phyloP scores from a whole-genome alignment of 192 early-diverging fungal genomes.

The Jimgerdemannia flammicorona region DNA sequence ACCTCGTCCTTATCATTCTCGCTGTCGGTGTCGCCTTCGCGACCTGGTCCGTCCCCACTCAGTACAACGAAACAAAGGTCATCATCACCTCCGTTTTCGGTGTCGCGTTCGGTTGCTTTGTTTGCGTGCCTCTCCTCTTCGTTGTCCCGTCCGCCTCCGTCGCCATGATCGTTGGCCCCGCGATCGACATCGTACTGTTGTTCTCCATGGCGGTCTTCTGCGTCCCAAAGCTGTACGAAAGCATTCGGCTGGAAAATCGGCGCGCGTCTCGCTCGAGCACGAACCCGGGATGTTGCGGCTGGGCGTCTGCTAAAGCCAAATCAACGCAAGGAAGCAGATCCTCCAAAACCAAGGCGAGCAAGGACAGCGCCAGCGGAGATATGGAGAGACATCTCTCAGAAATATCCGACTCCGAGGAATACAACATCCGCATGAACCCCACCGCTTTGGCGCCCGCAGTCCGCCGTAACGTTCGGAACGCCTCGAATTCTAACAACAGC shows the following conservation, averaged over 20 bases:
- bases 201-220: constrained; percentile 11
- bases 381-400: background rate
- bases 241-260: constrained; percentile 1
- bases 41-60: constrained; percentile 14
- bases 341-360: background rate
- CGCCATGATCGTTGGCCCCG: constrained; percentile 6
- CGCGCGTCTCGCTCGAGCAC: background rate
- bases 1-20: constrained; percentile 6
- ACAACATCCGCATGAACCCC: background rate
- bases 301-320: background rate
- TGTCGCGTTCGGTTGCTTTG: constrained; percentile 3
- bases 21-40: constrained; percentile 5
- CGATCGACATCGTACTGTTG: constrained; percentile 11
- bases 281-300: background rate
- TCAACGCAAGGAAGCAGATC: background rate
- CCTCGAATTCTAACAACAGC: no score
- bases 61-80: constrained; percentile 15
- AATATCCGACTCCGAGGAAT: background rate
- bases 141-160: constrained; percentile 3
- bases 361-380: background rate
- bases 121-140: constrained; percentile 6
- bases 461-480: background rate
- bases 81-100: constrained; percentile 8
- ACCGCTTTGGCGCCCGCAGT: background rate
- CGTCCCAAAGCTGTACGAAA: constrained; percentile 8